Base-by-base conservation (phyloP, 768 basidiomycete species). In the Tremella mesenterica region DNA sequence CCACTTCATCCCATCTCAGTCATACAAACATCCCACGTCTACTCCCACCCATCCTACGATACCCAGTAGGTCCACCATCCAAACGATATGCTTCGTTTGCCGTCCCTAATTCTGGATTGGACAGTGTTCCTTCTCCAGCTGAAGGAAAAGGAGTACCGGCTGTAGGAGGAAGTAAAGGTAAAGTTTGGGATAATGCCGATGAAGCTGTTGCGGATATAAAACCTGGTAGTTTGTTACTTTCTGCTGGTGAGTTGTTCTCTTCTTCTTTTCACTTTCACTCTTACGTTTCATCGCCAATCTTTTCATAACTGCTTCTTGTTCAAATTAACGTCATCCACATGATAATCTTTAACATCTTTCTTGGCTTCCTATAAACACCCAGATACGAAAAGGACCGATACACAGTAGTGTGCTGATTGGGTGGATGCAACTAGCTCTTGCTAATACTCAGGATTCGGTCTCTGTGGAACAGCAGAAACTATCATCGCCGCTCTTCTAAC, bases 391-490 rank as follows among this genome's bases (percentile, higher is more conserved):
- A n/a, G n/a, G n/a, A n/a, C n/a, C n/a, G n/a, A n/a, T n/a, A n/a
- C n/a, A 16, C 14, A 4, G 14, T 16, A 14, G 38, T 16, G 4
- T 14, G 38, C 38, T 41, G 38, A 41, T 14, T 48, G n/a, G n/a
- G n/a, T n/a, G n/a, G n/a, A n/a, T n/a, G n/a, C n/a, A n/a, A n/a
- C n/a, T n/a, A n/a, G n/a, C 4, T n/a, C n/a, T n/a, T n/a, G n/a
- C n/a, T n/a, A n/a, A n/a, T n/a, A n/a, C n/a, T 7, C 21, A 61
- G 61, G 61, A 18, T 70, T 70, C 45, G 69, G 69, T 31, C 36
- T 70, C 1, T 70, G 69, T 41, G 69, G 69, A 14, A 65, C 63
- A 3, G 60, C 69, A n/a, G 63, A 70, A 38, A 67, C 69, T 6
- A 54, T 70, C 36, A 68, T 67, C 29, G 41, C 47, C 21, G 69